phyloP scores from a whole-genome alignment of 2,329 filamentous ascomycete species.

The Niveomyces coronatus region DNA sequence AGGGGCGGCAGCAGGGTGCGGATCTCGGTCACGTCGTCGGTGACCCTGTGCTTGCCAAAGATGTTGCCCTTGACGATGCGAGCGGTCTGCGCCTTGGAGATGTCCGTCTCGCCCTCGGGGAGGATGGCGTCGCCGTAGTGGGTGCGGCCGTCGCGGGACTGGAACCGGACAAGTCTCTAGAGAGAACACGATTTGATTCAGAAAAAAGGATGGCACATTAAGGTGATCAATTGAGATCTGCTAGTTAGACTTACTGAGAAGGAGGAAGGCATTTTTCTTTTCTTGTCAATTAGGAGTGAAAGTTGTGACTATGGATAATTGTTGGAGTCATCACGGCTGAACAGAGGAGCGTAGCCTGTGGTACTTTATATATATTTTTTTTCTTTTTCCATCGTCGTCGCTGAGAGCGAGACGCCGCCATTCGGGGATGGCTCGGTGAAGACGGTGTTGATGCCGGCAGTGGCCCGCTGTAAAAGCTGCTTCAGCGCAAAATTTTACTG shows the following conservation, averaged over 20 bases:
- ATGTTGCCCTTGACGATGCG: constrained; percentile 55
- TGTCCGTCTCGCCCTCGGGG: constrained; percentile 47
- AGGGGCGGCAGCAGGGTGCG: constrained; percentile 52
- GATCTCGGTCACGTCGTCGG: constrained; percentile 48
- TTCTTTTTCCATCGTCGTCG: too few species aligned
- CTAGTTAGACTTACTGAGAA: constrained; percentile 8
- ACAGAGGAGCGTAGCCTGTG: not conserved
- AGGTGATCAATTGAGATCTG: constrained; percentile 1
- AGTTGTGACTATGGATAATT: not conserved
- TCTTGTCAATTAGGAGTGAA: constrained; percentile 1
- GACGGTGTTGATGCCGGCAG: not conserved
- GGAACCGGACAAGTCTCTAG: constrained; percentile 63
- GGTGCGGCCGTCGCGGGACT: constrained; percentile 56
- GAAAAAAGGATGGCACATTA: not conserved
- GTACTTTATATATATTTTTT: constrained; percentile 6
- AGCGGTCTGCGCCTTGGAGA: constrained; percentile 50
- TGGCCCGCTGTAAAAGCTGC: not conserved
- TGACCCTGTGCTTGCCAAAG: constrained; percentile 54
- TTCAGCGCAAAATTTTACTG: not conserved
- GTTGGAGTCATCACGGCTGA: too few species aligned
- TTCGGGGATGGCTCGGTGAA: constrained; percentile 3
- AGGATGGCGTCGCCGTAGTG: constrained; percentile 70
- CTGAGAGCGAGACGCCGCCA: too few species aligned
- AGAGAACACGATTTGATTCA: constrained; percentile 3
- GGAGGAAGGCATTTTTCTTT: constrained; percentile 8